Evolutionary conservation across 495 filamentous ascomycete genomes (phyloP), one percentile per base, ranked within the genome.

Genomic region (Cudoniella acicularis): DNA sequence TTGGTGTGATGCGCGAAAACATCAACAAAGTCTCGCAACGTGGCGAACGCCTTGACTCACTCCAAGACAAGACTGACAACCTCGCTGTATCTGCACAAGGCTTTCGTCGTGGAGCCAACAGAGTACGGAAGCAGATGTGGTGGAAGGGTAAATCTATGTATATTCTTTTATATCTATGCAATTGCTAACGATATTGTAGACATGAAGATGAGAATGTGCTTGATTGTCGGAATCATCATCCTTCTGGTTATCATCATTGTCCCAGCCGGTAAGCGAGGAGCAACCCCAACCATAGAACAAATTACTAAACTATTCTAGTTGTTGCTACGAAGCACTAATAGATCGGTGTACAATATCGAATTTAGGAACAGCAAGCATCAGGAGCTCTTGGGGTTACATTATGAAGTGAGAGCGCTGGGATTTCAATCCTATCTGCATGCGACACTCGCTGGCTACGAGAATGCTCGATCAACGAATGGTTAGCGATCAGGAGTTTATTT

Each of bases 161-260:
- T 10, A 11, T 45, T 25, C 20, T 48, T 36, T n/a, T 20, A 1
- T 20, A n/a, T 16, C 27, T 47, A 4, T 46, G 21, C 36, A 3
- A n/a, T 30, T 13, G 30, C 22, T 24, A 47, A 41, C 42, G 23
- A 53, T 85, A 86, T 88, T 86, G 88, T 89, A 92, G 83, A 98
- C 73, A 96, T 98, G 91, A 96, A 96, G 83, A 99, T 98, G 94
- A 86, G 93, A 68, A 94, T 97, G 77, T 98, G 92, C 73, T 77
- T 99, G 67, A 88, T 91, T 59, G 79, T 87, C 56, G 93, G 90
- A 59, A 87, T 98, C 73, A 87, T 96, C 66, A 77, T 97, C 53
- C 76, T 98, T 61, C 79, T 98, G 56, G 76, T 96, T 55, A 83
- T 98, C 69, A 97, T 98, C 69, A 92, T 97, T 67, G 87, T 96